Conservation (phyloP, 2,329 filamentous ascomycete genomes). For the Aspergillus spinulosporus region DNA sequence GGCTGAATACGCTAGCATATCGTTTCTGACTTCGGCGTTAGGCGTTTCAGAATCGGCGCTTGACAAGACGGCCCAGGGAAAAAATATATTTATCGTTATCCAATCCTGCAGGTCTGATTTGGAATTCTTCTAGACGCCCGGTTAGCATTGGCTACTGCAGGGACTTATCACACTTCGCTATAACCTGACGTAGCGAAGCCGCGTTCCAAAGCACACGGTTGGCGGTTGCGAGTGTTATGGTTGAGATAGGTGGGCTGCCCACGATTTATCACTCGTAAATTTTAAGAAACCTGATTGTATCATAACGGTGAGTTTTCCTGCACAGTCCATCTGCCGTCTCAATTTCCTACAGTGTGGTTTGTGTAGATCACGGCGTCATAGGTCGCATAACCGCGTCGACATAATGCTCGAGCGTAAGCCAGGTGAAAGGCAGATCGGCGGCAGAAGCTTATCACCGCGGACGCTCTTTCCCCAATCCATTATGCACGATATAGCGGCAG, state of each 20-base stretch:
- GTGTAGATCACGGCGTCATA: background rate
- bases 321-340: background rate
- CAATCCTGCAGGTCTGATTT: background rate
- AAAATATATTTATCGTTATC: background rate
- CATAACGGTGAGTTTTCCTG: background rate
- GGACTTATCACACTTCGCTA: background rate
- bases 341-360: background rate
- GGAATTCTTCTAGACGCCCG: background rate
- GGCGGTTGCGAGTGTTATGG: background rate
- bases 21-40: background rate
- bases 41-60: background rate
- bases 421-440: slow-evolving; percentile 6
- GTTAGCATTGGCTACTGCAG: background rate
- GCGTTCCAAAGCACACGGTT: background rate
- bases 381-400: background rate
- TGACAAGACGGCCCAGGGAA: background rate
- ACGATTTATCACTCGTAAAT: background rate
- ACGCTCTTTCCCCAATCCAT: background rate
- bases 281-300: background rate
- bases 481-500: background rate
- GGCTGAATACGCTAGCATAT: background rate
- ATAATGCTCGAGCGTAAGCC: background rate
- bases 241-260: background rate
- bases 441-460: slow-evolving; percentile 7
- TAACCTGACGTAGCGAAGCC: background rate